A percentile compares a stretch with the other conserved stretches of the same genome.
Conservation (phyloP, 352 stramenopile genomes). For the Thalassiosira oceanica region DNA sequence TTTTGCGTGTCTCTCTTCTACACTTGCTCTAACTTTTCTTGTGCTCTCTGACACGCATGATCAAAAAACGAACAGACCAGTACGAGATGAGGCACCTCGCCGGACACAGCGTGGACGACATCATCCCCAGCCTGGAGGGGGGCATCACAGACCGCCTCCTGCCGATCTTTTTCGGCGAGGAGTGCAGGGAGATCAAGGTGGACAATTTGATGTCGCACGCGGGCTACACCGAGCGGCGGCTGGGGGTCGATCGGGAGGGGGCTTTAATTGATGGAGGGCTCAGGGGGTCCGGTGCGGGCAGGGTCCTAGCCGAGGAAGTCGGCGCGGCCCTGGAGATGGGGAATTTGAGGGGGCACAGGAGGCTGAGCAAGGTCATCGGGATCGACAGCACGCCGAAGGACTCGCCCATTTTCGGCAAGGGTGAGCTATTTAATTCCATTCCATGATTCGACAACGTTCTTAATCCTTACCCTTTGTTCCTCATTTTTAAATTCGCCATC, state of each 20-base stretch:
- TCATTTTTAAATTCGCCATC: not conserved
- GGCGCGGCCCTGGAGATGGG: not conserved
- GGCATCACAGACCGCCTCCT: slow-evolving; percentile 17
- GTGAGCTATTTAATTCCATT: slow-evolving; percentile 6
- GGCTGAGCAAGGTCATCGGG: slow-evolving; percentile 17
- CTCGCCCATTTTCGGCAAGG: slow-evolving; percentile 22
- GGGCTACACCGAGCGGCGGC: not conserved
- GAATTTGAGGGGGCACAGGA: not conserved
- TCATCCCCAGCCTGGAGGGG: slow-evolving; percentile 25
- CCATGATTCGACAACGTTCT: not conserved
- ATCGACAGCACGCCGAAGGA: slow-evolving; percentile 23
- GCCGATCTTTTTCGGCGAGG: slow-evolving; percentile 25
- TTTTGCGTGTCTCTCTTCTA: no score
- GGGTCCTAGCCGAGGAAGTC: not conserved
- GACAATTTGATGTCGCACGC: no score
- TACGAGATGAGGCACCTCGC: not conserved
- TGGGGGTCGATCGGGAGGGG: not conserved
- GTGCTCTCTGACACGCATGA: no score
- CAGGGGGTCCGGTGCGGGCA: not conserved
- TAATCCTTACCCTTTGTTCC: not conserved
- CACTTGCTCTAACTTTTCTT: no score
- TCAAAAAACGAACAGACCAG: no score
- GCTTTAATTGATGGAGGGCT: no score
- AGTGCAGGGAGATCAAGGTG: slow-evolving; percentile 9
- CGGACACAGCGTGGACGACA: not conserved